These are phyloP conservation scores for Cornus controversa DNA, from an alignment of 148 eudicot genomes.

Conservation along the genomic window DNA sequence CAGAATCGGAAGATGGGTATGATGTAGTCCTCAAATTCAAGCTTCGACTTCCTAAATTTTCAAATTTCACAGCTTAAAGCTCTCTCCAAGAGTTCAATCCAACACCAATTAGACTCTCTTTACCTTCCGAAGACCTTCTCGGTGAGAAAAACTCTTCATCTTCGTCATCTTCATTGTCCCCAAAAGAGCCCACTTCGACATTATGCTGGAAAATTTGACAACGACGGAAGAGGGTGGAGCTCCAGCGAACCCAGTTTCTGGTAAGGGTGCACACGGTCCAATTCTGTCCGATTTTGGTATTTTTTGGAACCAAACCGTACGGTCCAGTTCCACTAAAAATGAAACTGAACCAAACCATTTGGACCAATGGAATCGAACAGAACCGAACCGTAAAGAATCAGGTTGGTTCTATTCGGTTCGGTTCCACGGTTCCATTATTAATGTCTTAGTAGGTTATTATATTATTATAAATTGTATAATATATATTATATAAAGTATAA, in stretches of 20 bases:
- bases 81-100: slow-evolving; percentile 8
- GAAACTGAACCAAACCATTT: too few relatives aligned
- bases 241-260: slow-evolving; percentile 63
- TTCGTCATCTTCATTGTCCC: slow-evolving; percentile 15
- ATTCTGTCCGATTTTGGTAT: too few relatives aligned
- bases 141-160: slow-evolving; percentile 68
- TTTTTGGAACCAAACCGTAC: too few relatives aligned
- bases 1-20: slow-evolving; percentile 22
- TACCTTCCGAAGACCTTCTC: slow-evolving; percentile 27
- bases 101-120: slow-evolving; percentile 9
- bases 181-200: background rate
- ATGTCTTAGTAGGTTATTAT: too few relatives aligned
- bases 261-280: too few relatives aligned
- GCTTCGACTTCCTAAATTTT: slow-evolving; percentile 14
- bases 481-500: too few relatives aligned
- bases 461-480: too few relatives aligned
- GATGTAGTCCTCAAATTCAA: slow-evolving; percentile 26
- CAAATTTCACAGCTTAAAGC: background rate
- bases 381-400: too few relatives aligned
- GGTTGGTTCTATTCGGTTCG: too few relatives aligned
- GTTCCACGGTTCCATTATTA: too few relatives aligned
- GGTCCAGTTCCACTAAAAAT: too few relatives aligned
- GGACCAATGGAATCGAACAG: too few relatives aligned
- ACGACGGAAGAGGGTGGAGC: slow-evolving; percentile 80
- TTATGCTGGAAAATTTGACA: slow-evolving; percentile 29